These are phyloP conservation scores for Sparassis latifolia DNA, from an alignment of 1,284 basidiomycete species.

Conservation along the genomic window DNA sequence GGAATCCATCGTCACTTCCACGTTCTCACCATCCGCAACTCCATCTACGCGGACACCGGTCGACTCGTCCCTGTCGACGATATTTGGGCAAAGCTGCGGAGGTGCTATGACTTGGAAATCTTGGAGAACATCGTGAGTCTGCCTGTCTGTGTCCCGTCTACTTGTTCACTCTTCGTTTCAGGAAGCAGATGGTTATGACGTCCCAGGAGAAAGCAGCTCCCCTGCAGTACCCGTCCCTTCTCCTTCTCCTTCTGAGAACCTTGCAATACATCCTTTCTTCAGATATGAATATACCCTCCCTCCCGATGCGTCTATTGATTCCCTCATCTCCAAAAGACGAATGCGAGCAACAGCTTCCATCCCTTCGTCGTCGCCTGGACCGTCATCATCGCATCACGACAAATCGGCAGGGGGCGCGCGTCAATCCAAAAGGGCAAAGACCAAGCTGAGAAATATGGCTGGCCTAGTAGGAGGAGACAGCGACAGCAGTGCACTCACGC, in stretches of 20 bases:
- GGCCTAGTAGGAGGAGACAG: constrained; percentile 71
- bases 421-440: constrained; percentile 22
- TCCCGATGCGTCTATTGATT: constrained; percentile 48
- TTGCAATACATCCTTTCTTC: constrained; percentile 63
- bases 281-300: constrained; percentile 62
- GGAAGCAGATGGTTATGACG: constrained; percentile 61
- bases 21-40: constrained; percentile 63
- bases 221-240: constrained; percentile 48
- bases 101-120: constrained; percentile 71
- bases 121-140: constrained; percentile 66
- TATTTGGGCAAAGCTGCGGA: constrained; percentile 70
- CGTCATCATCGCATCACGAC: constrained; percentile 32
- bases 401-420: constrained; percentile 33
- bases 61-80: constrained; percentile 52
- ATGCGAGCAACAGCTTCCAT: constrained; percentile 50
- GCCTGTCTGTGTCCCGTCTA: constrained; percentile 7
- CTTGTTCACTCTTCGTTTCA: constrained; percentile 17
- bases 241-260: constrained; percentile 60
- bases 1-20: constrained; percentile 79
- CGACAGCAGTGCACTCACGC: constrained; percentile 72
- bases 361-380: constrained; percentile 38
- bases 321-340: constrained; percentile 54
- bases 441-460: constrained; percentile 41
- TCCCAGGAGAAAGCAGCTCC: constrained; percentile 37
- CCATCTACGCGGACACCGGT: constrained; percentile 66